These are phyloP conservation scores for Tylopilus vinaceipallidus DNA, from an alignment of 768 basidiomycete species.

Conservation along the genomic window DNA sequence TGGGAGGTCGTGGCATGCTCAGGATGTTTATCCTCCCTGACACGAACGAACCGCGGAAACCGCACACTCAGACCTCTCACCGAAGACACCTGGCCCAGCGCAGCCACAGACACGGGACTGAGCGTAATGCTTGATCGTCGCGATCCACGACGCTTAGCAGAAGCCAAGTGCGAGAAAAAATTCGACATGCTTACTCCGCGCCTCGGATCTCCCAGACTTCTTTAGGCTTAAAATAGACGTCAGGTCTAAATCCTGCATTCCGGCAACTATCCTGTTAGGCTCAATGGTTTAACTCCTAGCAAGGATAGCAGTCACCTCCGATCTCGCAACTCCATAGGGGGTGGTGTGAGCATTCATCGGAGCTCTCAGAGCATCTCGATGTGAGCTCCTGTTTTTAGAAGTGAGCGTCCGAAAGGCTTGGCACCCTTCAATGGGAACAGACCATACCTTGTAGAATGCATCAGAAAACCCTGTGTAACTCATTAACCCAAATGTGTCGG, in stretches of 20 bases:
- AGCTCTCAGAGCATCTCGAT: constrained; percentile 58
- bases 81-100: constrained; percentile 56
- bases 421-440: neutral
- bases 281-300: neutral
- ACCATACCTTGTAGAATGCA: constrained; percentile 65
- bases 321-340: constrained; percentile 60
- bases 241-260: constrained; percentile 55
- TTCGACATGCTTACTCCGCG: constrained; percentile 51
- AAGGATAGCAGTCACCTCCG: constrained; percentile 47
- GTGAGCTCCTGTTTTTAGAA: constrained; percentile 50
- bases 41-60: constrained; percentile 81
- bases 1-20: constrained; percentile 71
- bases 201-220: constrained; percentile 91
- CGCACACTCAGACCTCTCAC: constrained; percentile 74
- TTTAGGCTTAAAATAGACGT: constrained; percentile 66
- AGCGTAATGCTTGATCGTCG: constrained; percentile 59
- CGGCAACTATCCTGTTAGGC: neutral
- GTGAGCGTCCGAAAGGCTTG: too few species aligned
- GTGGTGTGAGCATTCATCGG: constrained; percentile 50
- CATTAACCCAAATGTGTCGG: neutral
- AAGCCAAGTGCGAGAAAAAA: neutral
- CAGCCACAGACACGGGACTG: constrained; percentile 84
- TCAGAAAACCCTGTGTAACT: constrained; percentile 72
- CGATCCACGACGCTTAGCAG: constrained; percentile 8
- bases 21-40: constrained; percentile 70